Percentiles rank a stretch among this genome's conserved stretches.
Evolutionary conservation across 2,329 filamentous ascomycete species (phyloP).

Genomic region (Orbilia quercus): DNA sequence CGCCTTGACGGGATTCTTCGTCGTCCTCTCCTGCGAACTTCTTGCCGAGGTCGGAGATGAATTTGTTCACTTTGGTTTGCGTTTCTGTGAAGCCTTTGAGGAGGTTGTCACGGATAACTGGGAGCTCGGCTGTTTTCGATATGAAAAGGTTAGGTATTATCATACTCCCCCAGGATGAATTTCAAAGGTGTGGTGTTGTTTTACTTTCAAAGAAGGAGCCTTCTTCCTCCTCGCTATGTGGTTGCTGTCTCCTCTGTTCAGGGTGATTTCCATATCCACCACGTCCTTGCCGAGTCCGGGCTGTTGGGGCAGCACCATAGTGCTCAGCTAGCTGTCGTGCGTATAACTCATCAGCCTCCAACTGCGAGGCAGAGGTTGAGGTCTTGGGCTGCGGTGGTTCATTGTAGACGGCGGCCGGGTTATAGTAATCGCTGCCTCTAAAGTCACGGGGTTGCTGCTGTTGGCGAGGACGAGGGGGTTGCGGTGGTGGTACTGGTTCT

Average conservation of each 20-base stretch:
- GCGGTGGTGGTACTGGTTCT: constrained; percentile 60
- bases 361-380: constrained; percentile 76
- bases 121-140: constrained; percentile 86
- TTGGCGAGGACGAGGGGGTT: constrained; percentile 58
- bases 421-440: constrained; percentile 61
- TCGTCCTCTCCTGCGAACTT: constrained; percentile 88
- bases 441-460: constrained; percentile 53
- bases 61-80: constrained; percentile 89
- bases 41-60: constrained; percentile 92
- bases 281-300: constrained; percentile 20
- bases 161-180: no score
- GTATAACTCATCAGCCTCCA: constrained; percentile 91
- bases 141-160: no score
- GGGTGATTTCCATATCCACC: constrained; percentile 52
- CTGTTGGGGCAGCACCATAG: constrained; percentile 71
- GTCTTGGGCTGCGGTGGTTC: constrained; percentile 73
- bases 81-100: constrained; percentile 95
- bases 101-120: constrained; percentile 90
- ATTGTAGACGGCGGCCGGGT: constrained; percentile 74
- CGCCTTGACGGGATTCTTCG: constrained; percentile 67
- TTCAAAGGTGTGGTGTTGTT: constrained; percentile 8
- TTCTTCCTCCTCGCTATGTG: constrained; percentile 65
- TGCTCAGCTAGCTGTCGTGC: constrained; percentile 93
- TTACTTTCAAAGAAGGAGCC: constrained; percentile 86
- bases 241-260: constrained; percentile 66